Percentiles rank a stretch among this genome's conserved stretches.
Evolutionary conservation across 2,329 filamentous ascomycete genomes (phyloP).

Genomic region (Grosmannia penicillata): DNA sequence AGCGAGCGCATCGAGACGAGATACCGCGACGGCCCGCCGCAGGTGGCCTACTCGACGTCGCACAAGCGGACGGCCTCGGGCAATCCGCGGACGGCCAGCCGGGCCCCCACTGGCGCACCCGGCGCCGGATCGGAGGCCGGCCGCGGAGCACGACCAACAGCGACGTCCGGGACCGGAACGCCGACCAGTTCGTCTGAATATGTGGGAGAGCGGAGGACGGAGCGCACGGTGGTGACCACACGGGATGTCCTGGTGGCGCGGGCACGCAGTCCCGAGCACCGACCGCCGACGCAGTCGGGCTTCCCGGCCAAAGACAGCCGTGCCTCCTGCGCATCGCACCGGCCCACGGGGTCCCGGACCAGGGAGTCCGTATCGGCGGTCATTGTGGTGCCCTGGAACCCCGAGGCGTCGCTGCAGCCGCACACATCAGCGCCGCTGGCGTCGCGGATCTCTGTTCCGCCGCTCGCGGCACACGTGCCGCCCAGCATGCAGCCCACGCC

Average conservation of each 20-base stretch:
- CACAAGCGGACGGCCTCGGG: conserved; percentile 46
- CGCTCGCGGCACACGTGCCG: conserved; percentile 61
- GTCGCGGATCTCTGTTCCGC: conserved; percentile 38
- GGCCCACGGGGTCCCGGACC: too few relatives aligned
- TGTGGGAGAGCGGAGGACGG: conserved; percentile 40
- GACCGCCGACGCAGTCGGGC: conserved; percentile 17
- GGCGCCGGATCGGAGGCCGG: conserved; percentile 1
- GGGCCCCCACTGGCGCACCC: conserved; percentile 16
- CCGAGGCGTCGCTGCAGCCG: conserved; percentile 58
- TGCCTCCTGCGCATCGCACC: too few relatives aligned
- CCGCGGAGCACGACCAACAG: not conserved
- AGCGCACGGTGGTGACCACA: conserved; percentile 38
- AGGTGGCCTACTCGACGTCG: conserved; percentile 21
- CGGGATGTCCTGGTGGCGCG: conserved; percentile 47
- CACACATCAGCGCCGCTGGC: conserved; percentile 59
- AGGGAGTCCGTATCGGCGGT: not conserved
- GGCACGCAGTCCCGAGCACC: conserved; percentile 41
- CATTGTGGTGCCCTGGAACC: conserved; percentile 48
- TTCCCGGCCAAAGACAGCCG: too few relatives aligned
- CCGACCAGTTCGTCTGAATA: conserved; percentile 1
- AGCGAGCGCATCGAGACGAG: conserved; percentile 15
- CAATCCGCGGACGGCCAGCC: conserved; percentile 35
- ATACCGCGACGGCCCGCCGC: conserved; percentile 22
- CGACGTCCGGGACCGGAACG: conserved; percentile 5
- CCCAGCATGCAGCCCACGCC: conserved; percentile 50